Evolutionary conservation across 495 filamentous ascomycete genomes (phyloP), one percentile per base, ranked within the genome.

Genomic region (Aspergillus asperescens): DNA sequence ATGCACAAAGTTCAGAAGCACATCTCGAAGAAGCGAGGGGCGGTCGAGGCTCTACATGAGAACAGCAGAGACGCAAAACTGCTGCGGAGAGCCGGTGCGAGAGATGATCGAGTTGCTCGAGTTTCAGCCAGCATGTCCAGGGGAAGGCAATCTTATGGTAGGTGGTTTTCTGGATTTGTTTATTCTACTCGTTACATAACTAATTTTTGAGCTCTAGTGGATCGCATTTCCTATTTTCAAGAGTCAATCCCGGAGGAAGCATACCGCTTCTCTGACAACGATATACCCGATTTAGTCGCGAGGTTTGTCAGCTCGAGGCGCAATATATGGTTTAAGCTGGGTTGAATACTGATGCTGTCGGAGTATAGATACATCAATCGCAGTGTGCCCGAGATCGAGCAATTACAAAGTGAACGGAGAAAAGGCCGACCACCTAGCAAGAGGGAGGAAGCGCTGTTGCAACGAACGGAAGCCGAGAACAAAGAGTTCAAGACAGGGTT

Each of bases 401-500:
- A 80, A 48, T 65, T 93, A 48, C 85, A 90, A 65, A 82, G 82
- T 56, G 79, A 86, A 40, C 84, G 90, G 10, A 80, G 94, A 19
- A 78, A 88, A 32, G 92, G 94, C 13, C 81, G 93, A 24, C 89
- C 94, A 19, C 73, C 90, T 4, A 87, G 80, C 59, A 79, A 82
- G 24, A 80, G 81, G 47, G 89, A 96, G 61, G 88, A 90, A 64
- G 68, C 86, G 4, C 70, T 97, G 20, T 81, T 77, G 55, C 82
- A 90, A 60, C 81, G 82, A 40, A 82, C 86, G 40, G 75, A 77
- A 16, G 70, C 70, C 16, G 88, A 96, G 57, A 72, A 85, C 58
- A 86, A 85, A 62, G 93, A 98, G 71, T 86, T 88, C 56, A 77
- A 81, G 40, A 86, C 84, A 23, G 93, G 93, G 0, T 95, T 94